Base-by-base conservation (phyloP, 2,329 filamentous ascomycete species). In the Teratosphaeria pseudoeucalypti region DNA sequence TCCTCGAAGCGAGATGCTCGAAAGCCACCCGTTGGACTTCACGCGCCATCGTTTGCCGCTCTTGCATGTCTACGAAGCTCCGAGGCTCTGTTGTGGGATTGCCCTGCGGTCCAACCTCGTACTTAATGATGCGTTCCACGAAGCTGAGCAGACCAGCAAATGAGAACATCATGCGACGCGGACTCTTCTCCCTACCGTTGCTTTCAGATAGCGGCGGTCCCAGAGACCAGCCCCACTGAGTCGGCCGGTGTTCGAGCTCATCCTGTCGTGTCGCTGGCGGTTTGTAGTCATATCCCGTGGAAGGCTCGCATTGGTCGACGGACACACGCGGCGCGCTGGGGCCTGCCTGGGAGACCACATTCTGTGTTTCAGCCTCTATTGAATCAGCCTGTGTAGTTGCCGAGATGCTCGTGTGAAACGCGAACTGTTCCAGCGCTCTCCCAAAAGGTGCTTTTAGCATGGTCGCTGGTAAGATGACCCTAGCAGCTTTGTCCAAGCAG, bases 401-500 rank as follows among this genome's bases (percentile, higher is more conserved):
- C 16, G 16, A 49, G 10, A 58, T 23, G 2, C 54, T n/a, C 6
- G 32, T 52, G 23, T 57, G 82, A 68, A 95, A 92, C 14, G 89
- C 89, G 72, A 92, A 96, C 4, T 78, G 66, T 70, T 97, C 92
- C 19, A 99, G 82, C 19, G 87, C 74, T 32, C 85, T 85, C 3
- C 87, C 94, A 75, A 95, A 97, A 80, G 90, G 90, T 55, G 53
- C 14, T 19, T 79, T 74, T 26, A 92, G 73, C 2, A 85, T 64
- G 0, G 78, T 73, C 0, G 75, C 29, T 0, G 92, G 92, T 0
- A 97, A 75, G 60, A 96, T 84, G 16, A 81, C 78, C 54, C 94
- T 84, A 7, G 90, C 91, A 60, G 85, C 82, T 75, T 97, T 96
- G 77, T 99, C 94, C 37, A 99, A 78, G 67, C 89, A 84, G 74